A percentile compares a stretch with the other conserved stretches of the same genome.
phyloP scores from a whole-genome alignment of 176 grass and related monocot species.

The Tuctoria greenei region DNA sequence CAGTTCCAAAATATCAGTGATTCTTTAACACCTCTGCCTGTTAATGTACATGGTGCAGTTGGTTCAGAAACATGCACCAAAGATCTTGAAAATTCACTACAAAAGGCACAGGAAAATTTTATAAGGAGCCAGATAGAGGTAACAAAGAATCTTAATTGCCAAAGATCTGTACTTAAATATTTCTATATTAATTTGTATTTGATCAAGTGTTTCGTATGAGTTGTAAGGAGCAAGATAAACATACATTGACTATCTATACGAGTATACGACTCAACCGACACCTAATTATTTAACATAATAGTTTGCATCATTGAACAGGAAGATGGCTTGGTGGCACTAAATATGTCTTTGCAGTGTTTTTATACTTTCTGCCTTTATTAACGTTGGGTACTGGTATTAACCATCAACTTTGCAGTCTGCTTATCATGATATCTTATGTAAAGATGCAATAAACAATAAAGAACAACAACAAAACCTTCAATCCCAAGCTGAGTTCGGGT shows the following conservation, averaged over 20 bases:
- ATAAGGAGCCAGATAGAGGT: conserved; percentile 63
- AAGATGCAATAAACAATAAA: too few species aligned
- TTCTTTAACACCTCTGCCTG: conserved; percentile 30
- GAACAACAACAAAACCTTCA: too few species aligned
- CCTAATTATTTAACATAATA: not conserved
- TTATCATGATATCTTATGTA: not conserved
- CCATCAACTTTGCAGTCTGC: not conserved
- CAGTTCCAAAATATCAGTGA: conserved; percentile 4
- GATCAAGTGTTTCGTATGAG: not conserved
- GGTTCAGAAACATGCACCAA: conserved; percentile 3
- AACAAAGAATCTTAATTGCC: conserved; percentile 29
- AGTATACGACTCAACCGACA: too few species aligned
- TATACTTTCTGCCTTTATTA: not conserved
- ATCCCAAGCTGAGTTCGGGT: too few species aligned
- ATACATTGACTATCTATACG: not conserved
- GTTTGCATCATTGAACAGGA: conserved; percentile 4
- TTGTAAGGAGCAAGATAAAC: not conserved
- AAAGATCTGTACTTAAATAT: not conserved
- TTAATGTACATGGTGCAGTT: conserved; percentile 18
- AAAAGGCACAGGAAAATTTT: conserved; percentile 46
- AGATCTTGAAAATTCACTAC: conserved; percentile 44
- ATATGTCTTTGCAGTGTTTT: not conserved
- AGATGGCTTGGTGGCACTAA: not conserved
- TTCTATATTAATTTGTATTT: not conserved
- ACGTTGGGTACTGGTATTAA: not conserved